These are phyloP conservation scores for Pythium volutum DNA, from an alignment of 352 stramenopile genomes.

Conservation along the genomic window DNA sequence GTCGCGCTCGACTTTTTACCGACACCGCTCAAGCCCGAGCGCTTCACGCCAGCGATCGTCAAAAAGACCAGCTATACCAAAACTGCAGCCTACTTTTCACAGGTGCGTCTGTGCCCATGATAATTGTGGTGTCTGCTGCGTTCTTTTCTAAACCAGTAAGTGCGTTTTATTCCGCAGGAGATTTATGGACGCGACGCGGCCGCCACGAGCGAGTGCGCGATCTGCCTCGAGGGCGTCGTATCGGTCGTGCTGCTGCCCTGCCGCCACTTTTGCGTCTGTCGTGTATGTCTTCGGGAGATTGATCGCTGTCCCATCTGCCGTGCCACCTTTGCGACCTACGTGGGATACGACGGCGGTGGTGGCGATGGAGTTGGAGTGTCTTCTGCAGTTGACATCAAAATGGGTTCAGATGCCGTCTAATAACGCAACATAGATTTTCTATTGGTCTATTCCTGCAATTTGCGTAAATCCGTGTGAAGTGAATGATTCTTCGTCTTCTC, in stretches of 20 bases:
- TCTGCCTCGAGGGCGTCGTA: conserved; percentile 52
- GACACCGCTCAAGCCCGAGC: conserved; percentile 33
- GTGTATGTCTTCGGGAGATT: conserved; percentile 62
- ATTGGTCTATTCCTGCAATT: conserved; percentile 14
- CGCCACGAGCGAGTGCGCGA: conserved; percentile 47
- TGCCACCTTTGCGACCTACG: conserved; percentile 53
- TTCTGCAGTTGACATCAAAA: background rate
- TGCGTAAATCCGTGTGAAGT: background rate
- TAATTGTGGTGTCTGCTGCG: no score
- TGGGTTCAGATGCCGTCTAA: conserved; percentile 10
- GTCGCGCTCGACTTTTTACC: conserved; percentile 57
- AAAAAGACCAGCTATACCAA: conserved; percentile 48
- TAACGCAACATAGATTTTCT: background rate
- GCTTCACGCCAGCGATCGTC: conserved; percentile 35
- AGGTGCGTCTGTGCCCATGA: conserved; percentile 26
- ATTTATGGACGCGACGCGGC: conserved; percentile 43
- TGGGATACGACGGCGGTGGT: conserved; percentile 24
- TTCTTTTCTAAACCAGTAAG: background rate
- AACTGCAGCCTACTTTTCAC: conserved; percentile 33
- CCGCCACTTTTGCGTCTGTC: conserved; percentile 64
- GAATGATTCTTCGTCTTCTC: background rate
- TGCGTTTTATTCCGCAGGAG: conserved; percentile 30
- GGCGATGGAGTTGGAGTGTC: background rate
- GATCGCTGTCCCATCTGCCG: conserved; percentile 72
- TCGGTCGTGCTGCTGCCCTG: conserved; percentile 55